phyloP scores from a whole-genome alignment of 192 early-diverging fungal genomes.

The Spinellus fusiger region DNA sequence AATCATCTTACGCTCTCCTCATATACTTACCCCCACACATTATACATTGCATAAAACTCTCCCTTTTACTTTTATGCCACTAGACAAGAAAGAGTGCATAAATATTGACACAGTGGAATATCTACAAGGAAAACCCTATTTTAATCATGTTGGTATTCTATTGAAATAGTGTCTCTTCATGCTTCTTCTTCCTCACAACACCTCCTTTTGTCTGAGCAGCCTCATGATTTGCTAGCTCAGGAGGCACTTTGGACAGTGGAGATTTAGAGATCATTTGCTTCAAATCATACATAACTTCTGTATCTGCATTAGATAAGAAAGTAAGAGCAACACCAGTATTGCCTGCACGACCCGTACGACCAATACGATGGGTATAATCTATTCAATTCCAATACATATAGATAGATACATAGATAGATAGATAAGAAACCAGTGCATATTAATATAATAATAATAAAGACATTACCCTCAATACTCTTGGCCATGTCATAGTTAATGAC shows the following conservation, averaged over 20 bases:
- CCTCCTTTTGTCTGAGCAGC: conserved; percentile 77
- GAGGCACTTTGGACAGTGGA: conserved; percentile 69
- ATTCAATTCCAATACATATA: conserved; percentile 4
- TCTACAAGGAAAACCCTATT: too few relatives aligned
- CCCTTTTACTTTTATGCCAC: too few relatives aligned
- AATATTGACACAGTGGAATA: too few relatives aligned
- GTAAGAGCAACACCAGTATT: conserved; percentile 84
- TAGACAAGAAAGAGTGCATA: too few relatives aligned
- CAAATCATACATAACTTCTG: conserved; percentile 83
- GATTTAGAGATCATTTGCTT: conserved; percentile 73
- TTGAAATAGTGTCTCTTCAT: conserved; percentile 46
- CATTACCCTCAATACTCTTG: conserved; percentile 86
- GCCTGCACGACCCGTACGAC: conserved; percentile 97
- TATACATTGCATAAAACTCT: too few relatives aligned
- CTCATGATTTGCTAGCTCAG: conserved; percentile 79
- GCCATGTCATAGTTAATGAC: conserved; percentile 99
- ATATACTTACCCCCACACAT: too few relatives aligned
- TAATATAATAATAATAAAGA: too few relatives aligned
- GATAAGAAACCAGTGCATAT: background rate
- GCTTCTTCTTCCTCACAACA: conserved; percentile 47
- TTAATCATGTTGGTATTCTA: too few relatives aligned
- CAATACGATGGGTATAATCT: conserved; percentile 98
- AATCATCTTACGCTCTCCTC: too few relatives aligned
- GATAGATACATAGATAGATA: background rate
- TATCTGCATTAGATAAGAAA: conserved; percentile 75